Base-by-base conservation (phyloP, 257 asterid genomes). In the Solanum dulcamara region DNA sequence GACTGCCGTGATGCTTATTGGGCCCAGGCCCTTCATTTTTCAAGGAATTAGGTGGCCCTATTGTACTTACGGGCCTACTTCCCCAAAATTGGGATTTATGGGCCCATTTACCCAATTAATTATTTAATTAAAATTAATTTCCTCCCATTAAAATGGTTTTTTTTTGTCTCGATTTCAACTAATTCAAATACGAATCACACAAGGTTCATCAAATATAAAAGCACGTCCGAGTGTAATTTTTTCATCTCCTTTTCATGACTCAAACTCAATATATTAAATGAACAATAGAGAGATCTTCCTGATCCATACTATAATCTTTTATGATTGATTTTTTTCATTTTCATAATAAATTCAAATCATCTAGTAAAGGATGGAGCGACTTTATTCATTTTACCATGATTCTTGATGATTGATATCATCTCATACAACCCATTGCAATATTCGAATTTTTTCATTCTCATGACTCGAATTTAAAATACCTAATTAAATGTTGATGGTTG, bases 401-500 rank as follows among this genome's bases (percentile, higher is more conserved):
- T 8, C 4, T 22, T 57, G 14, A 1, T 57, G 2, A 1, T 2
- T 57, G 13, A n/a, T n/a, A n/a, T n/a, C n/a, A n/a, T n/a, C n/a
- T n/a, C n/a, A n/a, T n/a, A n/a, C n/a, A n/a, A n/a, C n/a, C n/a
- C n/a, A n/a, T n/a, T n/a, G n/a, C n/a, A n/a, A n/a, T n/a, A n/a
- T n/a, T n/a, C n/a, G n/a, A n/a, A n/a, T n/a, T 32, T 26, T 68
- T 20, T 35, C 3, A 35, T 68, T 68, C 7, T 68, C 28, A 0
- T 10, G 0, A 37, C 0, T 70, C 0, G 0, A 37, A 70, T 6
- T 13, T 0, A 0, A 33, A 35, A 33, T 9, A 17, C 18, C 12
- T 33, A 0, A 18, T 68, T 68, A 33, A 33, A 68, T 1, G 0
- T 32, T 67, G 3, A 0, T 67, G 13, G 40, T 30, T 32, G 11